Evolutionary conservation across 2,329 filamentous ascomycete species (phyloP), one percentile per base, ranked within the genome.

Genomic region (Fusarium chuoi): DNA sequence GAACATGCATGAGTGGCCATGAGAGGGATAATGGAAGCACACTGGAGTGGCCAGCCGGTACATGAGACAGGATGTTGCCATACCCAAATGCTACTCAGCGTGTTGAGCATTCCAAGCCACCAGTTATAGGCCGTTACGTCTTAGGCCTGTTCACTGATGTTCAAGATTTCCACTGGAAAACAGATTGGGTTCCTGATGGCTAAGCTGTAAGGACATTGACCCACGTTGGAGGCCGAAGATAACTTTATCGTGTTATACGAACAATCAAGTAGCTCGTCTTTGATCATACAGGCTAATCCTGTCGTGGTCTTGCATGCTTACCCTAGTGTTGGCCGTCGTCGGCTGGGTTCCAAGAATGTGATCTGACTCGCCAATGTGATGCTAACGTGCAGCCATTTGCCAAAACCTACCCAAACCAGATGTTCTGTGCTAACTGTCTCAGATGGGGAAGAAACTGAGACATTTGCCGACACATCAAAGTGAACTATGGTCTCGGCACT

Each of bases 291-390:
- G 63, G 64, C 71, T 77, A 78, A 66, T 38, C 74, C 70, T 57
- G 44, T 65, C 65, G 52, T 51, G 74, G 71, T 36, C 61, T 62
- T 59, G 49, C 65, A 67, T 74, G 68, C 70, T 69, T 78, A 62
- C 55, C 63, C 54, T 77, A 76, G 65, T 71, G 71, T 58, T 67
- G 55, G 62, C 55, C 55, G 58, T 57, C 39, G 38, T 74, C 51
- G 67, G 46, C 59, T 41, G 52, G 61, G 44, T 58, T 49, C 59
- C 39, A 64, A 48, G 38, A 24, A 55, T 51, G 45, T 55, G 26
- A 49, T 41, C 54, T 62, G 59, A 76, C 69, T 76, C 68, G 75
- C 52, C 33, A 60, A 60, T 38, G 28, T 36, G 42, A 49, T 36
- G 66, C 51, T 60, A 39, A 74, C 33, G 68, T 63, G 68, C 62